Conservation (phyloP, 805 yeast species). For the Ogataea glucozyma region DNA sequence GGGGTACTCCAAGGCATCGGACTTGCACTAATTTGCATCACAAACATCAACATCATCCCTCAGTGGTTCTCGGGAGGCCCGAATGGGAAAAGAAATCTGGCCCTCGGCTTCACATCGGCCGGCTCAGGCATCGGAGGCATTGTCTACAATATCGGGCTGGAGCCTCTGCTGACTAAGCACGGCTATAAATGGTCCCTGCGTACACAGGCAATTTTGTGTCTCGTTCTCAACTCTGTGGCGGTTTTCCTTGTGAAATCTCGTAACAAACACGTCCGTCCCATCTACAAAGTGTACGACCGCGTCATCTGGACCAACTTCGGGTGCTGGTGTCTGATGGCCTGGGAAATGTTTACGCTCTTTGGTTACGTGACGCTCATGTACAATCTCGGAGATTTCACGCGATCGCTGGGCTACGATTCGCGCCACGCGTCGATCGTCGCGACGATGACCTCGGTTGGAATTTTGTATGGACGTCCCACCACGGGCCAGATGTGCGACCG, state of each 20-base stretch:
- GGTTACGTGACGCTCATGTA: slow-evolving; percentile 64
- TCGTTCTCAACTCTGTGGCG: slow-evolving; percentile 37
- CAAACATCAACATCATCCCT: slow-evolving; percentile 61
- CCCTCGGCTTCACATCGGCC: slow-evolving; percentile 47
- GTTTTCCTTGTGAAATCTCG: slow-evolving; percentile 41
- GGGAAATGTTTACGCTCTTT: slow-evolving; percentile 51
- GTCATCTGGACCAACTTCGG: slow-evolving; percentile 42
- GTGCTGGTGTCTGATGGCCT: slow-evolving; percentile 31
- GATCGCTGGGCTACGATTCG: slow-evolving; percentile 56
- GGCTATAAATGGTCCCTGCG: slow-evolving; percentile 52
- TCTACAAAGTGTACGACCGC: slow-evolving; percentile 42
- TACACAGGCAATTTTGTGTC: slow-evolving; percentile 45
- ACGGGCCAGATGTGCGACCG: slow-evolving; percentile 53
- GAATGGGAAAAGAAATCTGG: slow-evolving; percentile 57
- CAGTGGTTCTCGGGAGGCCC: slow-evolving; percentile 55
- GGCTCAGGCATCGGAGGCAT: slow-evolving; percentile 59
- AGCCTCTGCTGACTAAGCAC: slow-evolving; percentile 39
- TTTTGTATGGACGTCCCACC: slow-evolving; percentile 54
- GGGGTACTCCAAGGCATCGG: slow-evolving; percentile 65
- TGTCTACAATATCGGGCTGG: slow-evolving; percentile 49
- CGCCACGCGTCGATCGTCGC: slow-evolving; percentile 58
- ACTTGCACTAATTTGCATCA: slow-evolving; percentile 55
- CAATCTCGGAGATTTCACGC: slow-evolving; percentile 59
- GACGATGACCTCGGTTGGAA: slow-evolving; percentile 62
- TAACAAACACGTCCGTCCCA: slow-evolving; percentile 37